Evolutionary conservation across 441 rosid genomes (phyloP).

Genomic region (Arabidopsis hybrid): DNA sequence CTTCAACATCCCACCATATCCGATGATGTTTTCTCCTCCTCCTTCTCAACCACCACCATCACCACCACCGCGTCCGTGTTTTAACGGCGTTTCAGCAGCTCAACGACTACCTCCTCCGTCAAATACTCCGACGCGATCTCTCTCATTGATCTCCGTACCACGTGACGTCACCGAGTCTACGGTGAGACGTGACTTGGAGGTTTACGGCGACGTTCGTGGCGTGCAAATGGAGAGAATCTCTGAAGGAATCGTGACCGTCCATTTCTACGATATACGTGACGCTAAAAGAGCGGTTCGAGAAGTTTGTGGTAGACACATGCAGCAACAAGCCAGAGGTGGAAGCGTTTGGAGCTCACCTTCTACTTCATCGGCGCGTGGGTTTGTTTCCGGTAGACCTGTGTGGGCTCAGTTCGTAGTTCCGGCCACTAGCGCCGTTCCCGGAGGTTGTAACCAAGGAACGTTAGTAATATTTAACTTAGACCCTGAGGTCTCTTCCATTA

Average conservation of each 20-base stretch:
- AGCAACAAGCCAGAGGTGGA: slow-evolving; percentile 49
- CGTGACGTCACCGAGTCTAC: slow-evolving; percentile 62
- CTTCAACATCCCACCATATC: slow-evolving; percentile 39
- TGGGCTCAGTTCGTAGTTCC: slow-evolving; percentile 86
- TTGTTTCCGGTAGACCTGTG: slow-evolving; percentile 61
- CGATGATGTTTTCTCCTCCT: slow-evolving; percentile 33
- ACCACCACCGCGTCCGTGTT: slow-evolving; percentile 40
- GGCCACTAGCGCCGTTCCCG: slow-evolving; percentile 64
- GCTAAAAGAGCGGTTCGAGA: slow-evolving; percentile 74
- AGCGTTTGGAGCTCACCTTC: slow-evolving; percentile 39
- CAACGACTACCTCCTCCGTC: slow-evolving; percentile 55
- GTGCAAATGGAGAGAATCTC: slow-evolving; percentile 80
- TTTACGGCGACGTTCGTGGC: slow-evolving; percentile 89
- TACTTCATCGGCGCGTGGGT: slow-evolving; percentile 55
- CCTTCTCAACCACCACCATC: slow-evolving; percentile 11
- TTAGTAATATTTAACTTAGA: slow-evolving; percentile 84
- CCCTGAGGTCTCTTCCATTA: slow-evolving; percentile 63
- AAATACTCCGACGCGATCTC: slow-evolving; percentile 63
- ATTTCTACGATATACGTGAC: slow-evolving; percentile 86
- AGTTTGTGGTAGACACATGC: slow-evolving; percentile 81
- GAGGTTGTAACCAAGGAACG: slow-evolving; percentile 89
- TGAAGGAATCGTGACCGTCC: slow-evolving; percentile 84
- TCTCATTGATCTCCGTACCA: slow-evolving; percentile 61
- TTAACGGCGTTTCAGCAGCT: slow-evolving; percentile 18
- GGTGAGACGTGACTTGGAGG: slow-evolving; percentile 80